Conservation (phyloP, 75 land plant species). For the Sequoia sempervirens region DNA sequence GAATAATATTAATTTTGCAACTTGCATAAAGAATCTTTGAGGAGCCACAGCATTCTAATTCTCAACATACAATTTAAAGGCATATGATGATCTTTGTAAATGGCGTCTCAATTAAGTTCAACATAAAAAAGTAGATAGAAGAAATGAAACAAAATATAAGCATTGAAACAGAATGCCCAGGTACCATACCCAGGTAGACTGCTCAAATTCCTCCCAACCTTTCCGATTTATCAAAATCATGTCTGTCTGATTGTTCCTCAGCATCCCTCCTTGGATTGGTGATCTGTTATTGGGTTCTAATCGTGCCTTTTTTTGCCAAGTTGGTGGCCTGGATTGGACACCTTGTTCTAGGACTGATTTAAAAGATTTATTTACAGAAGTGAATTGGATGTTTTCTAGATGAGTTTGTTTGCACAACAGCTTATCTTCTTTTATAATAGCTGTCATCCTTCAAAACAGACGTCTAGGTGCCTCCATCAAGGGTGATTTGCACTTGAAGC, state of each 20-base stretch:
- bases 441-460: too few species aligned
- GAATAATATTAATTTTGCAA: background rate
- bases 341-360: too few species aligned
- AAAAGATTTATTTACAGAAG: too few species aligned
- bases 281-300: background rate
- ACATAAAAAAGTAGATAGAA: background rate
- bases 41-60: background rate
- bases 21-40: background rate
- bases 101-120: background rate
- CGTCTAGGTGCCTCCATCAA: too few species aligned
- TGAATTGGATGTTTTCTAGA: too few species aligned
- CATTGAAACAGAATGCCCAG: background rate
- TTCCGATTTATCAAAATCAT: background rate
- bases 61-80: background rate
- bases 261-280: background rate
- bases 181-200: background rate
- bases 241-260: background rate
- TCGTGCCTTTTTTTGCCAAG: background rate
- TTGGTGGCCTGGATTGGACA: too few species aligned
- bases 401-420: too few species aligned
- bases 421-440: too few species aligned
- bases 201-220: background rate
- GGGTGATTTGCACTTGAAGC: too few species aligned
- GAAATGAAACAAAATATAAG: background rate
- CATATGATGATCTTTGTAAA: background rate